A percentile compares a stretch with the other conserved stretches of the same genome.
Conservation (phyloP, 768 basidiomycete genomes). For the Leccinum variicolor region DNA sequence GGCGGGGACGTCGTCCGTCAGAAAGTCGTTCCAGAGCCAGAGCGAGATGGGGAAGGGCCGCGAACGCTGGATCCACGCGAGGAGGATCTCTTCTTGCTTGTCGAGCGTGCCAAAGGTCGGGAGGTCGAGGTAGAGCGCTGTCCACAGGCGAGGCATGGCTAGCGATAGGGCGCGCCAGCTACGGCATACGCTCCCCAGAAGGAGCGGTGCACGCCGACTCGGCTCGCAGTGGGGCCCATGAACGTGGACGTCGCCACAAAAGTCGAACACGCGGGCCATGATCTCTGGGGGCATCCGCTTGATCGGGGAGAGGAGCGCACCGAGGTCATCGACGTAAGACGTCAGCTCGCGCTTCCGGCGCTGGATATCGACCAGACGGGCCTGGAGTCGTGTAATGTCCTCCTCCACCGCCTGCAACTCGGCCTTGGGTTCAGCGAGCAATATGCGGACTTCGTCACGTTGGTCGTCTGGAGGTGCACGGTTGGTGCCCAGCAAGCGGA, state of each 20-base stretch:
- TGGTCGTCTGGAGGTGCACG: constrained; percentile 25
- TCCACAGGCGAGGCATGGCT: constrained; percentile 29
- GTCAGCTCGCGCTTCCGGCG: constrained; percentile 25
- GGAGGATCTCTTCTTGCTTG: constrained; percentile 23
- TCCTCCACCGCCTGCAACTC: constrained; percentile 26
- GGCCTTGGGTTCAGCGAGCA: constrained; percentile 26
- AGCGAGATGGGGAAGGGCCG: constrained; percentile 25
- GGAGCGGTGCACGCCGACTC: constrained; percentile 26
- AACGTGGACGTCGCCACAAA: constrained; percentile 27
- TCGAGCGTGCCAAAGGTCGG: constrained; percentile 23
- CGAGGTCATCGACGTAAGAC: constrained; percentile 31
- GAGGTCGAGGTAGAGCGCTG: constrained; percentile 30
- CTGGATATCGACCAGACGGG: constrained; percentile 30
- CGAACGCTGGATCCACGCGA: constrained; percentile 26
- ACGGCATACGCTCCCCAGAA: constrained; percentile 28
- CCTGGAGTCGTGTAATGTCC: constrained; percentile 25
- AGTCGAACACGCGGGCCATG: constrained; percentile 32
- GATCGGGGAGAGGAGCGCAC: constrained; percentile 32
- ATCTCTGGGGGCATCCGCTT: constrained; percentile 33
- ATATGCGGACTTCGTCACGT: constrained; percentile 23
- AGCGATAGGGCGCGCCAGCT: constrained; percentile 29
- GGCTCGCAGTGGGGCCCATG: constrained; percentile 30
- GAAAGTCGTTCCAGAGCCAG: constrained; percentile 32
- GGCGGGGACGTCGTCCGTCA: constrained; percentile 30
- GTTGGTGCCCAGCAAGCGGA: constrained; percentile 29